Base-by-base conservation (phyloP, 495 filamentous ascomycete genomes). In the Pyrenopolyporus hunteri region DNA sequence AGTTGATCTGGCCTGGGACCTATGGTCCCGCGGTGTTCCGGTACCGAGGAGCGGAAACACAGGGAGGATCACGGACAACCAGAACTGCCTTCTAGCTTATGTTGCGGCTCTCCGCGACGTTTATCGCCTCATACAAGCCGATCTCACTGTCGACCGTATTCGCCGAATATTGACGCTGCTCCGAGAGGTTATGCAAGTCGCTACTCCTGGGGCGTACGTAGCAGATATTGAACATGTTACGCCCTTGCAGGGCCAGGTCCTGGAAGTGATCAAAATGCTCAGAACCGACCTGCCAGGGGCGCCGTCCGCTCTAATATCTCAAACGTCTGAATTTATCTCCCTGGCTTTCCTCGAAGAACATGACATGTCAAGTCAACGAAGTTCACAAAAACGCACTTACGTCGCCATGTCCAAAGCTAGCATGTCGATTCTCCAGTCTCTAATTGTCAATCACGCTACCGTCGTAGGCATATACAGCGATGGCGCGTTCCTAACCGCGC, bases 161-260 rank as follows among this genome's bases (percentile, higher is more conserved):
- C 77, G 80, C 73, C 68, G 74, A 73, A 74, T 92, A 87, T 66
- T 85, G 76, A 63, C 81, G 74, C 76, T 89, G 75, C 69, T 94
- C 7, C 76, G 76, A 11, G 74, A 82, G 32, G 77, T 80, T 17
- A 78, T 83, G 69, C 73, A 80, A 33, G 71, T 77, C 36, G 82
- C 92, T 3, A 86, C 90, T 19, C 83, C 83, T n/a, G 83, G 87
- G 1, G 76, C 83, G 11, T 97, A 97, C 67, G 87, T 89, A 28
- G 85, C 84, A 28, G 94, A 97, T 74, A 78, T 92, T n/a, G 93
- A 97, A 46, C 86, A 85, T 52, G 80, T 89, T 56, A 97, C 92
- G 1, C 81, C 85, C 6, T 71, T 98, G 6, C 94, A 98, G 68
- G 82, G 73, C 8, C 79, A 87, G 61, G 85, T 93, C 11, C 73